Conservation (phyloP, 805 yeast species). For the Wickerhamiella nectarea region DNA sequence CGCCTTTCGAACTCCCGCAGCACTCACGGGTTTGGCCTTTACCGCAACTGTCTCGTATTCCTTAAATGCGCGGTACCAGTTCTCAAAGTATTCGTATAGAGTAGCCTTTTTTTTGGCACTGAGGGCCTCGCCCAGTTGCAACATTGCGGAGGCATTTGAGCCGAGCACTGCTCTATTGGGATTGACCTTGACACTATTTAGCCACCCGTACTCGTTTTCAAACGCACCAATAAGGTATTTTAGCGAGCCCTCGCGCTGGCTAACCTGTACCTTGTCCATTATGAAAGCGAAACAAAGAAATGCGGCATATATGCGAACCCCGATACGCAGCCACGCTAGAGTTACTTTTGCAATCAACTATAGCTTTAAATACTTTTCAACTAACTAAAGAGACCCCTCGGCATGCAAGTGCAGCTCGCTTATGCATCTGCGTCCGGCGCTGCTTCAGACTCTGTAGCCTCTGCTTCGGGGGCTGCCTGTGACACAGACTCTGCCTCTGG, state of each 20-base stretch:
- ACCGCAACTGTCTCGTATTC: constrained; percentile 5
- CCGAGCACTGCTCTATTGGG: constrained; percentile 1
- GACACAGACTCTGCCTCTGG: no score
- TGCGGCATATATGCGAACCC: not conserved
- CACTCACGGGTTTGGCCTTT: not conserved
- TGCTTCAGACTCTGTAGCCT: no score
- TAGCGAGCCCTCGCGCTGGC: constrained; percentile 9
- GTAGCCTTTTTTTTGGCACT: constrained; percentile 9
- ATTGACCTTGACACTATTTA: constrained; percentile 8
- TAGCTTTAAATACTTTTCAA: no score
- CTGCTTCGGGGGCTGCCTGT: no score
- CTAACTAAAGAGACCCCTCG: no score
- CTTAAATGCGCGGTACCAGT: constrained; percentile 10
- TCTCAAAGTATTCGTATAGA: constrained; percentile 10
- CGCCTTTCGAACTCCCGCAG: constrained; percentile 7
- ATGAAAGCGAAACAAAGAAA: not conserved
- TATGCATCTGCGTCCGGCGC: no score
- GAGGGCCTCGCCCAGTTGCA: constrained; percentile 14
- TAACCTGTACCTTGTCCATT: constrained; percentile 10
- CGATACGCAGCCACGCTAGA: no score
- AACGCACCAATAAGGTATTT: constrained; percentile 11
- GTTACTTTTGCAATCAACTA: no score
- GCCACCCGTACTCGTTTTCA: constrained; percentile 10
- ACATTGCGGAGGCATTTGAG: constrained; percentile 9
- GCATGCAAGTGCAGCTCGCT: no score